Evolutionary conservation across 306 rosid species (phyloP).

Genomic region (apple (Malus domestica)): DNA sequence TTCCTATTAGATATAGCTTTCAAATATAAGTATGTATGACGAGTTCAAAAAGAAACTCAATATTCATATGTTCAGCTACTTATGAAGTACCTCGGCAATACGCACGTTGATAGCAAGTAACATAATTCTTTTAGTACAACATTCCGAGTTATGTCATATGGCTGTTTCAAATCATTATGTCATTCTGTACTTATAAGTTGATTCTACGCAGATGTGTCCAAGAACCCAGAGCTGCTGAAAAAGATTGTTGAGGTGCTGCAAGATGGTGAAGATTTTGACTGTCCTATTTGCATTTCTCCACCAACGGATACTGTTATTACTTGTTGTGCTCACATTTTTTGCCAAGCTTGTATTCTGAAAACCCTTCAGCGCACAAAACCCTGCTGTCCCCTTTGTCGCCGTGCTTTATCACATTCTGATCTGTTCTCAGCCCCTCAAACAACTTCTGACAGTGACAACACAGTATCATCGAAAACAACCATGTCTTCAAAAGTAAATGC

Average conservation of each 20-base stretch:
- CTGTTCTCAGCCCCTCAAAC: slow-evolving; percentile 64
- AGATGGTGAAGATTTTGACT: slow-evolving; percentile 80
- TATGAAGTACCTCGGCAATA: neutral
- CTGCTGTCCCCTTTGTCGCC: slow-evolving; percentile 79
- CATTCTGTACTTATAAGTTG: slow-evolving; percentile 6
- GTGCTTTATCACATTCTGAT: slow-evolving; percentile 41
- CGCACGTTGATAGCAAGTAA: neutral
- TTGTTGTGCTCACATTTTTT: slow-evolving; percentile 68
- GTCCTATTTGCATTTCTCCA: slow-evolving; percentile 72
- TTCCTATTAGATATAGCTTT: neutral
- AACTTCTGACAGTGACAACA: slow-evolving; percentile 24
- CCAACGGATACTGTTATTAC: slow-evolving; percentile 58
- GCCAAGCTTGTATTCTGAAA: slow-evolving; percentile 61
- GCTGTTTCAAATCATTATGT: neutral
- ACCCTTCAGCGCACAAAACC: slow-evolving; percentile 35
- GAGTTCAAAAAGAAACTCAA: neutral
- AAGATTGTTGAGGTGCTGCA: slow-evolving; percentile 55
- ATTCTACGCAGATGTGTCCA: slow-evolving; percentile 51
- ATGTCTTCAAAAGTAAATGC: slow-evolving; percentile 53
- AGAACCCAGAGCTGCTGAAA: slow-evolving; percentile 63
- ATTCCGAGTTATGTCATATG: neutral
- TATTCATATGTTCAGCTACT: neutral
- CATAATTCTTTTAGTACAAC: neutral
- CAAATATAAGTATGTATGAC: neutral
- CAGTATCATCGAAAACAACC: slow-evolving; percentile 5